phyloP scores from a whole-genome alignment of 352 stramenopile genomes.

The Pythium aphanidermatum region DNA sequence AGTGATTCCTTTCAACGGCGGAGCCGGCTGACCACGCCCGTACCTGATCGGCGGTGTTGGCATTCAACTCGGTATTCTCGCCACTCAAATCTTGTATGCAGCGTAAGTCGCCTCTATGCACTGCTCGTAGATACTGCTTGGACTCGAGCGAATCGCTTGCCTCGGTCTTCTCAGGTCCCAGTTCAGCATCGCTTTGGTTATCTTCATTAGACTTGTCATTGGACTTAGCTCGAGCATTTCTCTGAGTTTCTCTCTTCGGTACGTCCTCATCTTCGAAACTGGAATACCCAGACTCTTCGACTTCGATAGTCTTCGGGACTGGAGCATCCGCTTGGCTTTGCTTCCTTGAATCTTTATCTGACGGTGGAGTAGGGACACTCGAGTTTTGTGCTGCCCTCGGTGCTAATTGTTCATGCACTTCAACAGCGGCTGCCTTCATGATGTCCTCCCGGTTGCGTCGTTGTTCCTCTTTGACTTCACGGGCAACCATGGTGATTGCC shows the following conservation, averaged over 20 bases:
- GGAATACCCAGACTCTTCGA: constrained; percentile 42
- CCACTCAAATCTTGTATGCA: constrained; percentile 50
- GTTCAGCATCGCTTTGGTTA: constrained; percentile 17
- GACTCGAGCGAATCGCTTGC: constrained; percentile 39
- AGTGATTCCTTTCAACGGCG: too few species aligned
- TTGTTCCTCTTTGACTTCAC: constrained; percentile 33
- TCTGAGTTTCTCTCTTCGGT: not conserved
- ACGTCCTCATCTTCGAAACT: constrained; percentile 51
- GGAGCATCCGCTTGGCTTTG: not conserved
- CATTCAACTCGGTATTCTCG: constrained; percentile 33
- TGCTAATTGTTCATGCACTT: constrained; percentile 10
- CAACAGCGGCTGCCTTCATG: constrained; percentile 18
- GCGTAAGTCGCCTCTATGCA: constrained; percentile 51
- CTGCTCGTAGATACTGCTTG: constrained; percentile 57
- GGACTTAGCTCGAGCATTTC: constrained; percentile 14
- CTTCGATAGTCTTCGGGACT: not conserved
- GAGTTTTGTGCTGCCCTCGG: too few species aligned
- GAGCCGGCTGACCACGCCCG: too few species aligned
- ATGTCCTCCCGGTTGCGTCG: constrained; percentile 13
- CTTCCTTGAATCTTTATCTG: too few species aligned
- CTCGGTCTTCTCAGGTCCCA: constrained; percentile 30
- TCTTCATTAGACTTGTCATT: constrained; percentile 7
- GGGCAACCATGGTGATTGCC: constrained; percentile 29
- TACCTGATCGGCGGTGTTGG: constrained; percentile 58
- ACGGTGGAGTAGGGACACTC: too few species aligned